These are phyloP conservation scores for Rubia yunnanensis DNA, from an alignment of 257 asterid species.

Conservation along the genomic window DNA sequence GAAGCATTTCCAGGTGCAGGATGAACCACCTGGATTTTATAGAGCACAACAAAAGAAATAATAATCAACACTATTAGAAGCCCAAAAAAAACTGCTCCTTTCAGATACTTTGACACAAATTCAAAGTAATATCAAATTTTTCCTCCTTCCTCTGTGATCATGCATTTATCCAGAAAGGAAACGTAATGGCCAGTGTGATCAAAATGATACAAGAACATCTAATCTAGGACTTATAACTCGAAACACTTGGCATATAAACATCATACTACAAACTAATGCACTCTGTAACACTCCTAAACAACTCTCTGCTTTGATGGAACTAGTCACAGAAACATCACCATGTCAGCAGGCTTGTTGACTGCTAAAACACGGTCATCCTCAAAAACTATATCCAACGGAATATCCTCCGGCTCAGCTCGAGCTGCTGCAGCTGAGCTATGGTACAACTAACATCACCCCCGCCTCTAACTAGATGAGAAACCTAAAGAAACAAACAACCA, in stretches of 20 bases:
- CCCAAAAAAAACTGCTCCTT: neutral
- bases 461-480: slow-evolving; percentile 56
- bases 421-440: slow-evolving; percentile 72
- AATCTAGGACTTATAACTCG: neutral
- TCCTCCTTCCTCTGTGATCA: neutral
- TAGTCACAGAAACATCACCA: slow-evolving; percentile 38
- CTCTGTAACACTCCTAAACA: neutral
- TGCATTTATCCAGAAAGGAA: neutral
- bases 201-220: neutral
- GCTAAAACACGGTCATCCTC: slow-evolving; percentile 85
- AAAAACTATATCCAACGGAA: slow-evolving; percentile 73
- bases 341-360: slow-evolving; percentile 87
- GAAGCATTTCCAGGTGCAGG: slow-evolving; percentile 93
- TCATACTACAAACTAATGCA: neutral
- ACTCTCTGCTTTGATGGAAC: neutral
- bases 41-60: neutral
- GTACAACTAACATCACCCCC: slow-evolving; percentile 78
- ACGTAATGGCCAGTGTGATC: neutral
- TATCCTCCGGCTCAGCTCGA: slow-evolving; percentile 86
- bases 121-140: neutral
- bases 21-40: slow-evolving; percentile 65
- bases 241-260: neutral
- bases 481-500: slow-evolving; percentile 33
- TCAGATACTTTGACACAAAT: neutral
- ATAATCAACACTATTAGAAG: slow-evolving; percentile 5